Evolutionary conservation across 495 filamentous ascomycete species (phyloP).

Genomic region (Neurospora tetraspora): DNA sequence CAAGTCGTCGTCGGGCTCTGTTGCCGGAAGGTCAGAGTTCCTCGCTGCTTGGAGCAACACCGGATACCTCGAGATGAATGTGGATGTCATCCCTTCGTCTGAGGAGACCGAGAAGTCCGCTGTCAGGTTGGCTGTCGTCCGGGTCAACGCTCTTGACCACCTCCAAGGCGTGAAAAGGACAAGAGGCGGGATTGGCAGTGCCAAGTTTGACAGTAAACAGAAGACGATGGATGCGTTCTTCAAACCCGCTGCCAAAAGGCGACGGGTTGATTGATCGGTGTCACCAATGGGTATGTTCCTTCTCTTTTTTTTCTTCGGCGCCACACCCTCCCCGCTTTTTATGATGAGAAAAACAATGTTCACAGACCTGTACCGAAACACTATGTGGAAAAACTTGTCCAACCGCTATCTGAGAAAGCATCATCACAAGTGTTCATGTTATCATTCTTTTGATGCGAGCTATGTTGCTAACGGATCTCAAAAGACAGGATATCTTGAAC

Average conservation of each 20-base stretch:
- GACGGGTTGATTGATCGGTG: conserved; percentile 14
- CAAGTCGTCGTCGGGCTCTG: background rate
- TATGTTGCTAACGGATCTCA: conserved; percentile 15
- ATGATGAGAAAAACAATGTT: conserved; percentile 59
- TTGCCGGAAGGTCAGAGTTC: conserved; percentile 9
- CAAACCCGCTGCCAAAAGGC: conserved; percentile 38
- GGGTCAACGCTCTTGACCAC: conserved; percentile 57
- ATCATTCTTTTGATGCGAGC: conserved; percentile 1
- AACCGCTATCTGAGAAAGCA: conserved; percentile 67
- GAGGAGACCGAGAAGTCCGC: background rate
- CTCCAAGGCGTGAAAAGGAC: conserved; percentile 64
- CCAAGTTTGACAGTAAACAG: conserved; percentile 60
- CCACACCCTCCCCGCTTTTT: conserved; percentile 10
- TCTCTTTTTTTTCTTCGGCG: conserved; percentile 5
- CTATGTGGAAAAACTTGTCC: conserved; percentile 55
- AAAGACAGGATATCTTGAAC: background rate
- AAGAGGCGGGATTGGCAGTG: conserved; percentile 65
- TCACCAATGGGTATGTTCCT: conserved; percentile 22
- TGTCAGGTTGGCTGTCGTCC: conserved; percentile 32
- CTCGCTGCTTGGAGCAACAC: conserved; percentile 33
- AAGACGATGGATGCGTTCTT: conserved; percentile 71
- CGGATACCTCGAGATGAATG: conserved; percentile 22
- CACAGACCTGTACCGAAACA: conserved; percentile 76
- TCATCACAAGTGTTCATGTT: conserved; percentile 1
- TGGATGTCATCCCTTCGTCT: background rate